Evolutionary conservation across 345 rosid species (phyloP).

Genomic region (Eutrema japonicum): DNA sequence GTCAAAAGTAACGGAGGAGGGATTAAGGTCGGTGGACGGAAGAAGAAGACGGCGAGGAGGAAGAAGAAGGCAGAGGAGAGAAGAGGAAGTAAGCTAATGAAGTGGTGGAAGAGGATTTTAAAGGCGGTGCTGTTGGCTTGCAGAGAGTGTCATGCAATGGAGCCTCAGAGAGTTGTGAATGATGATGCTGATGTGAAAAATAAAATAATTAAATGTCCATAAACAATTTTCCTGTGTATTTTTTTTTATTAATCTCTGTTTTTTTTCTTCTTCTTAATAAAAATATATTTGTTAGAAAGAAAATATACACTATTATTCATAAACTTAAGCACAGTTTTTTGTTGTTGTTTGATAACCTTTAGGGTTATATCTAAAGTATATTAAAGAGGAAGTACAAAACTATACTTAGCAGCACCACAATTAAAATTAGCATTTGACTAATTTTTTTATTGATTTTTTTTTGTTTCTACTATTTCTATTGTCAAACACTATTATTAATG

Average conservation of each 20-base stretch:
- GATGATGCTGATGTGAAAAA: slow-evolving; percentile 15
- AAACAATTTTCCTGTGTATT: not conserved
- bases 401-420: no score
- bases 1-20: slow-evolving; percentile 36
- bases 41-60: slow-evolving; percentile 23
- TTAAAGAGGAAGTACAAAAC: no score
- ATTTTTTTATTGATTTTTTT: no score
- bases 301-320: no score
- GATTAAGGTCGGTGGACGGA: slow-evolving; percentile 44
- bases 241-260: not conserved
- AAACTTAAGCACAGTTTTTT: no score
- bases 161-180: slow-evolving; percentile 46
- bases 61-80: slow-evolving; percentile 27
- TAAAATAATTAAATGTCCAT: slow-evolving; percentile 36
- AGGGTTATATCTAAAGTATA: no score
- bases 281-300: not conserved
- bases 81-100: slow-evolving; percentile 38
- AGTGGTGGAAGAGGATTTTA: slow-evolving; percentile 57
- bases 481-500: no score
- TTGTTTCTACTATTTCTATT: no score
- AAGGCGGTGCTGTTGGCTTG: slow-evolving; percentile 62
- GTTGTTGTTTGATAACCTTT: no score
- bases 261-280: not conserved
- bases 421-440: no score
- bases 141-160: slow-evolving; percentile 86